phyloP scores from a whole-genome alignment of 805 yeast genomes.

The Komagataella mondaviorum region DNA sequence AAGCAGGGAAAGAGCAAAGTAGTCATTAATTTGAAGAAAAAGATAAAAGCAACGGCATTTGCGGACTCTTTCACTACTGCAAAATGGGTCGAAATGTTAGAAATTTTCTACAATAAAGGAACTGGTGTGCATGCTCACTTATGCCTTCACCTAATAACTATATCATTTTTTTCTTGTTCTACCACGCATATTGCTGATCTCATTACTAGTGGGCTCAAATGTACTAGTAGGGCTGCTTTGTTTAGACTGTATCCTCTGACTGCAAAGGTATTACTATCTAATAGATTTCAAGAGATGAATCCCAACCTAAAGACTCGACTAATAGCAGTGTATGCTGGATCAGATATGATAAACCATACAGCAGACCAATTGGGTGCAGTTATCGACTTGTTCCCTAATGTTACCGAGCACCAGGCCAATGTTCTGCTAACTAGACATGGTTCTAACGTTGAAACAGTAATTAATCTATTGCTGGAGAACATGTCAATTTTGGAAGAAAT shows the following conservation, averaged over 20 bases:
- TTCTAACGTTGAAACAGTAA: constrained; percentile 5
- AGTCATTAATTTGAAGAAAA: neutral
- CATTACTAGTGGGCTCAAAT: constrained; percentile 28
- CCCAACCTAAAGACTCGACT: constrained; percentile 42
- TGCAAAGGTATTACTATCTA: constrained; percentile 37
- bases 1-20: neutral
- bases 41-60: constrained; percentile 17
- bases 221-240: constrained; percentile 28
- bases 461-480: neutral
- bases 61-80: constrained; percentile 39
- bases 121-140: constrained; percentile 31
- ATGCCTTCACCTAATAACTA: constrained; percentile 33
- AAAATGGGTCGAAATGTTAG: constrained; percentile 48
- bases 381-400: neutral
- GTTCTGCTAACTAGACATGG: neutral
- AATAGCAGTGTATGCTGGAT: constrained; percentile 22
- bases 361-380: neutral
- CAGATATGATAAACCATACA: neutral
- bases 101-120: constrained; percentile 44
- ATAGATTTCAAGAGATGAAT: constrained; percentile 26
- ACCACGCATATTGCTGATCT: constrained; percentile 25
- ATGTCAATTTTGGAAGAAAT: neutral
- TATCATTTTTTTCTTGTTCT: constrained; percentile 38
- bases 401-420: neutral
- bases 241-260: constrained; percentile 35